Base-by-base conservation (phyloP, 228 moss, liverwort and hornwort species). In the Sphagnum magellanicum region DNA sequence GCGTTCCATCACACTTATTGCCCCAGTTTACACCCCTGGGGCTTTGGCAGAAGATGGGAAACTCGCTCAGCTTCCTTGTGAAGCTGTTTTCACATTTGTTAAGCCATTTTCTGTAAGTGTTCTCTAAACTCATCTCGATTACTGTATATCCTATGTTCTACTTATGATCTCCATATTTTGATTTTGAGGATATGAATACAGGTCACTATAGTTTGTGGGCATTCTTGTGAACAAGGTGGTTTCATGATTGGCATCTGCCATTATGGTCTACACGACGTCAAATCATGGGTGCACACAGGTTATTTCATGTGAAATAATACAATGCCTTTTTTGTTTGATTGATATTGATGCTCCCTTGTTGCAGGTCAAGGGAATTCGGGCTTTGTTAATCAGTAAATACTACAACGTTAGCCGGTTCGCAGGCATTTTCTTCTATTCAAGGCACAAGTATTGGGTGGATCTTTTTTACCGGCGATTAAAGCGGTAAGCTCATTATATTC, bases 381-480 rank as follows among this genome's bases (percentile, higher is more conserved):
- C 85, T 10, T 77, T 90, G 5, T 68, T 84, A 57, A 85, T 84
- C 8, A 79, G 79, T 76, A 79, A 90, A 14, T 83, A 90, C 51
- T 90, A 90, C 76, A 90, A 87, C 72, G 53, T 90, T 49, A 90
- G 85, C 51, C 81, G 87, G n/a, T 84, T 81, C 15, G 74, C 74
- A 10, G 83, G 79, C 4, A 69, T 83, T 61, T 68, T 85, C 10
- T 84, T 90, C 59, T 87, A 87, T 64, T 67, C 87, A 14, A 83
- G 83, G 53, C 90, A 90, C 74, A 70, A 57, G 59, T 81, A 83
- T 69, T 81, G 87, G 80, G 87, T 85, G 69, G 69, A 82, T 5
- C 72, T 81, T 64, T 55, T 87, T 48, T 69, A 90, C 52, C 74
- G 70, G 53, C 76, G 78, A 68, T 76, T 74, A 69, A 75, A 68